These are phyloP conservation scores for Paxillus involutus DNA, from an alignment of 768 basidiomycete genomes.

Conservation along the genomic window DNA sequence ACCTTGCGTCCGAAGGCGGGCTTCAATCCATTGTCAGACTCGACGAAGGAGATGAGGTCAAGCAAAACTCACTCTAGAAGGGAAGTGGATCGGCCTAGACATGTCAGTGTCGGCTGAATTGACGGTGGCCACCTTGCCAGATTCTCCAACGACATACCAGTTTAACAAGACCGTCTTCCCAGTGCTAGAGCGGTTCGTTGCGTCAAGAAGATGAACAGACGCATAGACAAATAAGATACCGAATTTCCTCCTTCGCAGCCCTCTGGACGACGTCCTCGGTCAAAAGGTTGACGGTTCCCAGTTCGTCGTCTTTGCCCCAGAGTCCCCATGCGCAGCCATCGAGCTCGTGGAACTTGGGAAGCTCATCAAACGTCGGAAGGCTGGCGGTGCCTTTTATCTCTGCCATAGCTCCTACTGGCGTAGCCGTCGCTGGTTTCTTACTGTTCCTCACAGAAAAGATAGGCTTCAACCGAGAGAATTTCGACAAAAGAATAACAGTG, in stretches of 20 bases:
- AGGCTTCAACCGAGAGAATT: conserved; percentile 16
- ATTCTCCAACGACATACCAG: conserved; percentile 42
- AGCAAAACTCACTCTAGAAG: conserved; percentile 46
- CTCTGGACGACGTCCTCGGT: conserved; percentile 61
- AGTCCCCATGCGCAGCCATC: conserved; percentile 67
- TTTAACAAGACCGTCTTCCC: conserved; percentile 60
- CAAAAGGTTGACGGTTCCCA: conserved; percentile 66
- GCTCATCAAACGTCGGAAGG: conserved; percentile 48
- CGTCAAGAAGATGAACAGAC: not conserved
- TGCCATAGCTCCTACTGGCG: not conserved
- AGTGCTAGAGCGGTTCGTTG: conserved; percentile 31
- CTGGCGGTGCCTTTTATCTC: conserved; percentile 19
- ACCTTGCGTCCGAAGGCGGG: conserved; percentile 55
- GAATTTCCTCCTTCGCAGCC: conserved; percentile 57
- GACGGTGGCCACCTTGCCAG: not conserved
- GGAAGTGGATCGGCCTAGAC: conserved; percentile 65
- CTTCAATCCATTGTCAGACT: conserved; percentile 31
- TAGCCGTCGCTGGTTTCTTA: conserved; percentile 2
- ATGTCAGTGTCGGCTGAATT: not conserved
- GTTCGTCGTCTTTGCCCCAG: conserved; percentile 64
- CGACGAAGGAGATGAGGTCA: not conserved
- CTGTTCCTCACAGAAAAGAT: conserved; percentile 12
- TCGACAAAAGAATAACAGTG: not conserved
- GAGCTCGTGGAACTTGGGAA: conserved; percentile 41
- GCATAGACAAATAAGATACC: conserved; percentile 34